A percentile compares a stretch with the other conserved stretches of the same genome.
phyloP scores from a whole-genome alignment of 1,139 yeast species.

The Candida albicans region DNA sequence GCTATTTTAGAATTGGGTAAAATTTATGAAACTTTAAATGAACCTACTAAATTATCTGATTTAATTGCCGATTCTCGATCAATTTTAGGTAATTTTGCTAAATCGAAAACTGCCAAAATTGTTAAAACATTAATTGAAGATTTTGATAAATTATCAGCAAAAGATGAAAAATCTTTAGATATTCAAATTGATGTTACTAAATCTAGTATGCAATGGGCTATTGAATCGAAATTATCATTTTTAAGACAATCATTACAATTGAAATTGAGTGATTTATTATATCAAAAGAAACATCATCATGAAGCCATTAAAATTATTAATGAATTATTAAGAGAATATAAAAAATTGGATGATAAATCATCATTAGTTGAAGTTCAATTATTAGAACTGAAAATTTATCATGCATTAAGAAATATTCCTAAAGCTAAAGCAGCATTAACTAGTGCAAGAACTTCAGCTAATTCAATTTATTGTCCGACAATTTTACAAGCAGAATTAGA shows the following conservation, averaged over 20 bases:
- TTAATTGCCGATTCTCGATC: constrained; percentile 71
- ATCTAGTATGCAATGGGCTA: constrained; percentile 87
- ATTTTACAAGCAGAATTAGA: constrained; percentile 91
- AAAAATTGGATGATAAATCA: constrained; percentile 91
- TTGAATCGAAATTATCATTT: constrained; percentile 78
- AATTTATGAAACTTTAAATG: constrained; percentile 47
- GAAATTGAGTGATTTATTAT: constrained; percentile 75
- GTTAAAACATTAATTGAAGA: constrained; percentile 74
- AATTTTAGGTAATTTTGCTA: constrained; percentile 76
- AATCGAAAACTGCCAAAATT: constrained; percentile 92
- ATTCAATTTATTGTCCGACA: constrained; percentile 95
- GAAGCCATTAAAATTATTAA: constrained; percentile 75
- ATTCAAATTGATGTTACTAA: constrained; percentile 73
- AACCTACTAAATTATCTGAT: constrained; percentile 52
- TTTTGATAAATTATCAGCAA: constrained; percentile 52
- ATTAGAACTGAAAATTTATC: constrained; percentile 86
- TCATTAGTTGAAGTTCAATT: constrained; percentile 94
- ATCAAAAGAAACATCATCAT: constrained; percentile 62
- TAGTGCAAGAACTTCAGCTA: constrained; percentile 94
- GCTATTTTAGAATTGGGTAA: constrained; percentile 66
- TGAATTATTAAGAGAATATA: constrained; percentile 76
- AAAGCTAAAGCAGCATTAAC: constrained; percentile 92
- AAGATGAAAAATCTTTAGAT: constrained; percentile 58
- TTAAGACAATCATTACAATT: constrained; percentile 86
- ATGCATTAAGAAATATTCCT: constrained; percentile 88